These are phyloP conservation scores for Lasiodiplodia hormozganensis DNA, from an alignment of 2,329 filamentous ascomycete genomes.

Conservation along the genomic window DNA sequence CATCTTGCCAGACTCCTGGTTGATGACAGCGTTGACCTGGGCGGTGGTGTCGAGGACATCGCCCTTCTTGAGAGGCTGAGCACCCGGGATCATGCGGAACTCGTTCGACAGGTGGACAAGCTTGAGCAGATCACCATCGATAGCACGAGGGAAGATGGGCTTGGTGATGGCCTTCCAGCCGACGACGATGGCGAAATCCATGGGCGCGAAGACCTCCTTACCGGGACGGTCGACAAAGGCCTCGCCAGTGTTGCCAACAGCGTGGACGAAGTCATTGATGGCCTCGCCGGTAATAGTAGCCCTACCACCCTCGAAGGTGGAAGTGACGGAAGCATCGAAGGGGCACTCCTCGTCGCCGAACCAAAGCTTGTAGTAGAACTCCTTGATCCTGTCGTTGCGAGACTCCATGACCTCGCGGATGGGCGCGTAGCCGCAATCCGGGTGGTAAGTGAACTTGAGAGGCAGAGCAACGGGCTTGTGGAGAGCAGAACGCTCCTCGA, in stretches of 20 bases:
- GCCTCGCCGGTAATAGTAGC: slow-evolving; percentile 87
- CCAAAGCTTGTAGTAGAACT: slow-evolving; percentile 99
- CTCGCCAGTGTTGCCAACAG: slow-evolving; percentile 96
- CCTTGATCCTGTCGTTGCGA: slow-evolving; percentile 97
- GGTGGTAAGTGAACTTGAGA: slow-evolving; percentile 90
- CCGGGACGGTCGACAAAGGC: slow-evolving; percentile 95
- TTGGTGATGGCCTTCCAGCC: slow-evolving; percentile 99
- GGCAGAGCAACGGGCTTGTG: slow-evolving; percentile 82
- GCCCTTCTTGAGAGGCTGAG: slow-evolving; percentile 92
- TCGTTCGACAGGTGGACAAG: slow-evolving; percentile 96
- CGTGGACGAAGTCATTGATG: slow-evolving; percentile 99
- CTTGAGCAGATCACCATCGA: slow-evolving; percentile 95
- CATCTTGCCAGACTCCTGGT: slow-evolving; percentile 99
- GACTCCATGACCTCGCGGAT: slow-evolving; percentile 96
- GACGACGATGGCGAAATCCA: slow-evolving; percentile 99
- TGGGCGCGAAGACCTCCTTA: slow-evolving; percentile 92
- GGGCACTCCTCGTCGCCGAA: slow-evolving; percentile 87
- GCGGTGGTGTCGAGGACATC: slow-evolving; percentile 92
- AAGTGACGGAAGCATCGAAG: slow-evolving; percentile 83
- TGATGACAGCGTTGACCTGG: slow-evolving; percentile 96
- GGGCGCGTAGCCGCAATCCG: slow-evolving; percentile 95
- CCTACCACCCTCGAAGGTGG: slow-evolving; percentile 88
- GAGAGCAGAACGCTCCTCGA: slow-evolving; percentile 89
- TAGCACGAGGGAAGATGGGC: slow-evolving; percentile 95
- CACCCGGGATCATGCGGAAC: slow-evolving; percentile 97